Conservation (phyloP, 179 eudicot species). For the Actinidia polygama region DNA sequence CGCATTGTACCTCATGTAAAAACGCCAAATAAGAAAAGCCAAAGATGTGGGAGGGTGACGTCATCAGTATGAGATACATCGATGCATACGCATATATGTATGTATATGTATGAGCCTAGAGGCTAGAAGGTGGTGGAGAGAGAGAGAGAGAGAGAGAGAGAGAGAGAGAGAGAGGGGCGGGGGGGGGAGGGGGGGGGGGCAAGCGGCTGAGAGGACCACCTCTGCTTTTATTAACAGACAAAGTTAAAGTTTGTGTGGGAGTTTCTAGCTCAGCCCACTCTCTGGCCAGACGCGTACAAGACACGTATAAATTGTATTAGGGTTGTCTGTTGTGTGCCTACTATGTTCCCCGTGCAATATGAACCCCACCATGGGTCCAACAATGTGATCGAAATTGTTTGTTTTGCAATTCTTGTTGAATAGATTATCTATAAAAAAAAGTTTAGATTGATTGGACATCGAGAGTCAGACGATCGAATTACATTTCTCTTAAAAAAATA, state of each 20-base stretch:
- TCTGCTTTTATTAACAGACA: conserved; percentile 10
- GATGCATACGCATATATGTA: no score
- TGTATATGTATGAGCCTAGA: background rate
- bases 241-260: background rate
- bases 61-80: conserved; percentile 12
- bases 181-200: background rate
- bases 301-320: background rate
- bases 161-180: background rate
- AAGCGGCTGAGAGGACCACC: conserved; percentile 17
- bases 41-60: background rate
- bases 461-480: no score
- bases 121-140: background rate
- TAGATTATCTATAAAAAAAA: no score
- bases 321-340: no score
- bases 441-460: background rate
- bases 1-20: background rate
- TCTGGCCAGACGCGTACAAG: background rate
- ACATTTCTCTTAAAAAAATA: no score
- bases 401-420: background rate
- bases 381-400: no score
- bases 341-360: no score
- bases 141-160: background rate
- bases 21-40: background rate
- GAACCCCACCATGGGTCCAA: no score
- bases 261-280: background rate